Conservation (phyloP, 768 basidiomycete species). For the Albatrellus ellisii region DNA sequence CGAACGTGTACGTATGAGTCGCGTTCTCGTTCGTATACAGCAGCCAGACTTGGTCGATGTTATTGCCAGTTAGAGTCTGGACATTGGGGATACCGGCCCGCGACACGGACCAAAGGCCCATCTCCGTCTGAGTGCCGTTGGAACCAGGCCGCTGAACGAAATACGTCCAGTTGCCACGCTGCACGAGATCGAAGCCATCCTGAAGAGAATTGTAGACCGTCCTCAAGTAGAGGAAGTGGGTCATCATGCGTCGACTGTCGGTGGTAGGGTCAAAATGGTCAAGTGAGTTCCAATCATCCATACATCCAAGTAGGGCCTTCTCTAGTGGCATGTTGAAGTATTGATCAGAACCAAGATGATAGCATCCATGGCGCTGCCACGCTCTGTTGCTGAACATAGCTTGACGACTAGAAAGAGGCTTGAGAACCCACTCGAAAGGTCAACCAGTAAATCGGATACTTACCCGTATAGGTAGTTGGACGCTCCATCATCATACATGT, state of each 20-base stretch:
- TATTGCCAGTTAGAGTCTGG: constrained; percentile 51
- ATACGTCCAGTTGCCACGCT: constrained; percentile 78
- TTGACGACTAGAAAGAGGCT: constrained; percentile 51
- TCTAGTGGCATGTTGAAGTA: constrained; percentile 92
- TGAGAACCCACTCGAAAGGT: constrained; percentile 1
- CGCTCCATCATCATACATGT: constrained; percentile 78
- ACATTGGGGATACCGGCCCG: constrained; percentile 43
- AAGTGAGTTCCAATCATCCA: constrained; percentile 84
- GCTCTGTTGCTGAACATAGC: constrained; percentile 76
- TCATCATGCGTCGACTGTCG: constrained; percentile 58
- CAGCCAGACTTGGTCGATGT: constrained; percentile 66
- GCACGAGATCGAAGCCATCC: constrained; percentile 79
- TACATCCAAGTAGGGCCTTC: constrained; percentile 65
- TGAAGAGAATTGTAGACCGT: constrained; percentile 57
- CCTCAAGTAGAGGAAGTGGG: constrained; percentile 64
- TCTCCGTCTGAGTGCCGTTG: constrained; percentile 65
- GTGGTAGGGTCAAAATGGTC: constrained; percentile 92
- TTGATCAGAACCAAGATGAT: constrained; percentile 77
- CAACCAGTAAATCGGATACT: constrained; percentile 13
- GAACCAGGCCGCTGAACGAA: constrained; percentile 74
- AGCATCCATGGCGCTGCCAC: constrained; percentile 92
- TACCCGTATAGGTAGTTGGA: constrained; percentile 87
- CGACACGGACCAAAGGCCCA: constrained; percentile 79
- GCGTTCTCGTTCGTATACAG: constrained; percentile 78
- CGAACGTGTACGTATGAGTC: constrained; percentile 48